These are phyloP conservation scores for Plasmodium berghei DNA, from an alignment of 169 alveolate species.

Conservation along the genomic window DNA sequence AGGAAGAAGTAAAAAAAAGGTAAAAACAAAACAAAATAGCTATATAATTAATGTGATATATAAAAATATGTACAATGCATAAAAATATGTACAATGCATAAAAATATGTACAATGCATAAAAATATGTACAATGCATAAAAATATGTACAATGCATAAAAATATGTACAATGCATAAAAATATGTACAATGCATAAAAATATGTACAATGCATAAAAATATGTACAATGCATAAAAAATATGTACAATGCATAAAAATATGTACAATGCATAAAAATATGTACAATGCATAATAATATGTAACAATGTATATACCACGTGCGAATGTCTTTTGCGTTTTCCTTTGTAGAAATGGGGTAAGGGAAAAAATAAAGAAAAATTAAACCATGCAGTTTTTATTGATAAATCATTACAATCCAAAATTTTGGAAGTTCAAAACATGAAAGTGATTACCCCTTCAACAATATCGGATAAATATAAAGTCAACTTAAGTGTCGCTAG, in stretches of 20 bases:
- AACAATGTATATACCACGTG: too few relatives aligned
- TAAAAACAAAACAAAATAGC: not conserved
- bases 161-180: not conserved
- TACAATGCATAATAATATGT: not conserved
- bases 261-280: not conserved
- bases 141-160: too few relatives aligned
- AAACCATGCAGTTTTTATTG: constrained; percentile 95
- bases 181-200: not conserved
- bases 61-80: not conserved
- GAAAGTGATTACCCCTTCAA: constrained; percentile 93
- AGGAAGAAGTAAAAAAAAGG: constrained; percentile 77
- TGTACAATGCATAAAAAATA: not conserved
- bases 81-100: too few relatives aligned
- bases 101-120: too few relatives aligned
- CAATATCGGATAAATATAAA: constrained; percentile 93
- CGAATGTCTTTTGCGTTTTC: too few relatives aligned
- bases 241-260: constrained; percentile 4
- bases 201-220: not conserved
- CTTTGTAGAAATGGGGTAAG: constrained; percentile 92
- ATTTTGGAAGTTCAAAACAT: constrained; percentile 94
- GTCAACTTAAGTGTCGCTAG: constrained; percentile 93
- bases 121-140: not conserved
- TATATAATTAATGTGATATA: not conserved
- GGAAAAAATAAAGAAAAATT: constrained; percentile 95
- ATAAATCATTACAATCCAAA: constrained; percentile 93